Conservation (phyloP, 768 basidiomycete species). For the Lentinus brumalis region DNA sequence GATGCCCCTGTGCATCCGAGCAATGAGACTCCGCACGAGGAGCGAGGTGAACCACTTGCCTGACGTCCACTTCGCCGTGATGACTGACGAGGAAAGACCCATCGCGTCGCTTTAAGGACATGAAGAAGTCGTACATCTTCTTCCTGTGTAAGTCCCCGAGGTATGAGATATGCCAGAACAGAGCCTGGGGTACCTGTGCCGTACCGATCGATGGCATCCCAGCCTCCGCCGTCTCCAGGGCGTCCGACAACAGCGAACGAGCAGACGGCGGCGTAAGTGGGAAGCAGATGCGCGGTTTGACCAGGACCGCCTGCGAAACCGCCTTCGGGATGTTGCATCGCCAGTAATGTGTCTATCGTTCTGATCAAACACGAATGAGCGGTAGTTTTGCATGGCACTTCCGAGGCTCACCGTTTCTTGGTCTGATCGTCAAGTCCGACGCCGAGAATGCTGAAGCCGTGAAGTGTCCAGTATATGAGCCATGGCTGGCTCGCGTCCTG, state of each 20-base stretch:
- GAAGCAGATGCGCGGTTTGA: constrained; percentile 83
- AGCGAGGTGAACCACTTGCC: constrained; percentile 48
- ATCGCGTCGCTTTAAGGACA: constrained; percentile 89
- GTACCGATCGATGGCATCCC: constrained; percentile 85
- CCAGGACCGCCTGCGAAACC: constrained; percentile 93
- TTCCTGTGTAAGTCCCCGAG: constrained; percentile 41
- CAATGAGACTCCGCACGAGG: neutral
- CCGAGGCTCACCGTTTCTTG: constrained; percentile 64
- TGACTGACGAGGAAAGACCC: constrained; percentile 90
- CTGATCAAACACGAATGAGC: constrained; percentile 40
- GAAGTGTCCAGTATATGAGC: constrained; percentile 92
- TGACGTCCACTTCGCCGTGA: constrained; percentile 91
- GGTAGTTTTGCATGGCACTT: neutral
- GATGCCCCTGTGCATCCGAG: constrained; percentile 61
- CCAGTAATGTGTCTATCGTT: constrained; percentile 76
- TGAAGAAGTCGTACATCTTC: constrained; percentile 85
- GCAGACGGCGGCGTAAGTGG: constrained; percentile 88
- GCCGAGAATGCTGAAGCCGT: constrained; percentile 79
- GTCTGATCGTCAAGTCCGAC: constrained; percentile 76
- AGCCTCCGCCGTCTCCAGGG: constrained; percentile 73
- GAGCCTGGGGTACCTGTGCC: constrained; percentile 19
- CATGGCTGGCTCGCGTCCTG: constrained; percentile 96
- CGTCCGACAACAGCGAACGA: constrained; percentile 80
- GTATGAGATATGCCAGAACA: neutral
- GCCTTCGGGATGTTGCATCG: constrained; percentile 83